phyloP scores from a whole-genome alignment of 805 yeast genomes.

The Candida saitoana region DNA sequence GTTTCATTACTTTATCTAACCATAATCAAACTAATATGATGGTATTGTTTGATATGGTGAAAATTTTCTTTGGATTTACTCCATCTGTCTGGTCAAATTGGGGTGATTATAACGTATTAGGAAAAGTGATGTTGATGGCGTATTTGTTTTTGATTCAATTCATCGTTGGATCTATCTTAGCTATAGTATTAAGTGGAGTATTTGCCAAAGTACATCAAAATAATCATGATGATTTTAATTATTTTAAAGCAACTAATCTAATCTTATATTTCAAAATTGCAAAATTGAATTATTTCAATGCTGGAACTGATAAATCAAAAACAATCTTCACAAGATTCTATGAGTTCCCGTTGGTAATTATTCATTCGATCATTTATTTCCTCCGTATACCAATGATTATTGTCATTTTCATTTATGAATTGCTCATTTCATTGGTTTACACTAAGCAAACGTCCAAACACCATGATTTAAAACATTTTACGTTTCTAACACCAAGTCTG shows the following conservation, averaged over 20 bases:
- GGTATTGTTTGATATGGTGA: conserved; percentile 49
- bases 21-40: conserved; percentile 36
- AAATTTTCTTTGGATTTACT: conserved; percentile 54
- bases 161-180: conserved; percentile 50
- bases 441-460: conserved; percentile 11
- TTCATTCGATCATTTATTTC: conserved; percentile 16
- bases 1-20: conserved; percentile 44
- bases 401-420: conserved; percentile 31
- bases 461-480: conserved; percentile 27
- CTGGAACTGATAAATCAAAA: not conserved
- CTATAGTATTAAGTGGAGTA: conserved; percentile 47
- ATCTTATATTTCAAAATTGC: conserved; percentile 34
- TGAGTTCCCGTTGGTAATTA: not conserved
- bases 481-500: conserved; percentile 27
- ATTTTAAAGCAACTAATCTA: conserved; percentile 36
- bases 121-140: conserved; percentile 45
- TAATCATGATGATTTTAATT: conserved; percentile 38
- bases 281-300: conserved; percentile 11
- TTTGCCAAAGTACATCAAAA: conserved; percentile 31
- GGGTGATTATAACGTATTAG: conserved; percentile 44
- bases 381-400: conserved; percentile 35
- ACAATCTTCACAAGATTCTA: conserved; percentile 6
- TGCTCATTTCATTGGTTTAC: conserved; percentile 17
- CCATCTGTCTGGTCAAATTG: conserved; percentile 59
- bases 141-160: conserved; percentile 53